A percentile compares a stretch with the other conserved stretches of the same genome.
Evolutionary conservation across 1,284 basidiomycete genomes (phyloP).

Genomic region (Microbotryum violaceum): DNA sequence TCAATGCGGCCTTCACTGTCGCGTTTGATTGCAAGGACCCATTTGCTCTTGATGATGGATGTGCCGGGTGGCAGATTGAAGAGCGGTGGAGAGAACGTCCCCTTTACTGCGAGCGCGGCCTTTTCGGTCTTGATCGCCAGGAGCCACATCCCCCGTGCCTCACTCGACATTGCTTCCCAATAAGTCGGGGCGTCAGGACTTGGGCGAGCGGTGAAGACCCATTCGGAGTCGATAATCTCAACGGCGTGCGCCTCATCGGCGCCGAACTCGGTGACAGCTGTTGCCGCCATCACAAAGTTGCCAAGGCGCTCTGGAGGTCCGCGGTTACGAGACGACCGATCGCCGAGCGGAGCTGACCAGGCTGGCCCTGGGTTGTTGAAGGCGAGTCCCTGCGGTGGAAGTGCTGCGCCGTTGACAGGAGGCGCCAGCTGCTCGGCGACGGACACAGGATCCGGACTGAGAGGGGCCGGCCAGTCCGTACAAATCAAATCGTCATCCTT

Average conservation of each 20-base stretch:
- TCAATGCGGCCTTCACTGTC: slow-evolving; percentile 28
- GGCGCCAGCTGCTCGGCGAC: background rate
- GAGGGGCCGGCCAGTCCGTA: background rate
- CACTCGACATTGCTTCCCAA: background rate
- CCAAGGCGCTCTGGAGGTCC: background rate
- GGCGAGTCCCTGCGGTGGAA: background rate
- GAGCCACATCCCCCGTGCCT: slow-evolving; percentile 10
- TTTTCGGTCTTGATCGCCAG: slow-evolving; percentile 6
- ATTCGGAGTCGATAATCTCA: background rate
- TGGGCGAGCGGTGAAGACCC: background rate
- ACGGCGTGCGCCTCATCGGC: background rate
- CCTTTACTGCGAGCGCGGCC: slow-evolving; percentile 6
- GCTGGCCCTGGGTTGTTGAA: background rate
- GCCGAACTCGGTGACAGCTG: background rate
- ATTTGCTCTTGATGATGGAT: slow-evolving; percentile 10
- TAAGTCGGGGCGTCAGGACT: slow-evolving; percentile 4
- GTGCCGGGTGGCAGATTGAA: slow-evolving; percentile 1
- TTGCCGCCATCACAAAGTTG: background rate
- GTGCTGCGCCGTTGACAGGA: background rate
- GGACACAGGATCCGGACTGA: background rate
- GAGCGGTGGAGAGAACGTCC: slow-evolving; percentile 8
- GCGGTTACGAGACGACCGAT: background rate
- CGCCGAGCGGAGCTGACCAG: background rate
- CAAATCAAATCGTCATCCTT: background rate
- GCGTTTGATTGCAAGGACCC: slow-evolving; percentile 21